Evolutionary conservation across 164 flowering plant species (phyloP), one percentile per base, ranked within the genome.

Genomic region (Amborella trichopoda): DNA sequence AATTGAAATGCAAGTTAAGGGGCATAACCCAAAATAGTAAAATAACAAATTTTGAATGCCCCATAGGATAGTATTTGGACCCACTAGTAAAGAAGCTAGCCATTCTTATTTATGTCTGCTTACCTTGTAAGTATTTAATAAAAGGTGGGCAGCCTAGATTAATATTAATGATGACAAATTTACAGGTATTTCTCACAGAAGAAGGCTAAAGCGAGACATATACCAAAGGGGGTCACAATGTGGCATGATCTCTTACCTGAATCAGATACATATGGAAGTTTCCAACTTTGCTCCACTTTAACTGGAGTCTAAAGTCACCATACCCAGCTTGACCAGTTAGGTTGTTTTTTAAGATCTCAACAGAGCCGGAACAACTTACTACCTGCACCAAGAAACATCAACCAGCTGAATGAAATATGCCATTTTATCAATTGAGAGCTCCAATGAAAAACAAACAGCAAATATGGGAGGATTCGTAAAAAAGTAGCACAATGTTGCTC

Each of bases 211-310:
- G 52, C 28, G 14, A 22, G 25, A 20, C n/a, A 19, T 17, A 38
- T 43, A 25, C 27, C 37, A 16, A 28, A 14, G 49, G 22, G 47
- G 37, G 14, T n/a, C n/a, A n/a, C n/a, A n/a, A n/a, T n/a, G n/a
- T n/a, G n/a, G 4, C 13, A 11, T 16, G 20, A 5, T 16, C 13
- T 25, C 43, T 49, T 68, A 80, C 97, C 95, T 89, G 83, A 52
- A 89, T 65, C 6, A 89, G 71, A 67, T 45, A 58, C 78, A 85
- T 58, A 48, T 58, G 85, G 50, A 89, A 68, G 27, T 70, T 78
- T 17, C 97, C 97, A 40, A 85, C 56, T 39, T 73, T 54, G 71
- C 94, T 89, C 97, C 95, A 89, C 58, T 83, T 76, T 38, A 82
- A 53, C 6, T 72, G 60, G 73, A 85, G 65, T 21, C 78, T 40